Percentiles rank a stretch among this genome's conserved stretches.
Evolutionary conservation across 345 rosid genomes (phyloP).

Genomic region (Boechera retrofracta): DNA sequence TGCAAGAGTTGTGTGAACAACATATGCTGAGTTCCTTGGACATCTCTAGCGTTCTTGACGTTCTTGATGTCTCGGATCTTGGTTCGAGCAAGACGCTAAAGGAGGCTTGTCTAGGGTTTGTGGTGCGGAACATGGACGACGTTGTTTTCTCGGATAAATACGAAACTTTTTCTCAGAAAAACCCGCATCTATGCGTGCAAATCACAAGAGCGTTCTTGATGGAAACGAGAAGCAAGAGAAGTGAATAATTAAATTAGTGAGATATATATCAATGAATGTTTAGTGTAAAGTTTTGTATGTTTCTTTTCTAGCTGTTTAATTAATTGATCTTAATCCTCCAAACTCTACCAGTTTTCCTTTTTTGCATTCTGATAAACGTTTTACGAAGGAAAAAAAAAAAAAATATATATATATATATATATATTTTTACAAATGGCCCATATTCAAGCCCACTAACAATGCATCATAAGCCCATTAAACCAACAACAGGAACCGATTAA

Average conservation of each 20-base stretch:
- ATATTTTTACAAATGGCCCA: not conserved
- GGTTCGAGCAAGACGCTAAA: constrained; percentile 58
- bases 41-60: constrained; percentile 60
- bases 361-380: not conserved
- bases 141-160: constrained; percentile 60
- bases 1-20: constrained; percentile 64
- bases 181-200: constrained; percentile 64
- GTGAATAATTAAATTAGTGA: constrained; percentile 16
- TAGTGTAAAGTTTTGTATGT: not conserved
- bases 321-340: not conserved
- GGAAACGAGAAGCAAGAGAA: constrained; percentile 53
- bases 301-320: not conserved
- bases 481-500: not conserved
- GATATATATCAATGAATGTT: not conserved
- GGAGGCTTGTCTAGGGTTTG: constrained; percentile 60
- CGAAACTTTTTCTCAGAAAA: constrained; percentile 64
- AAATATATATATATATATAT: not conserved
- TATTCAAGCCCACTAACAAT: not conserved
- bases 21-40: constrained; percentile 59
- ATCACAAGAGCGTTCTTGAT: constrained; percentile 68
- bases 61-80: constrained; percentile 64
- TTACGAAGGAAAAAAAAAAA: too few relatives aligned
- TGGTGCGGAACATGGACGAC: constrained; percentile 67
- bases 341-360: not conserved
- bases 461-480: not conserved